Percentiles rank a stretch among this genome's conserved stretches.
Evolutionary conservation across 345 rosid genomes (phyloP).

Genomic region (Draba incana): DNA sequence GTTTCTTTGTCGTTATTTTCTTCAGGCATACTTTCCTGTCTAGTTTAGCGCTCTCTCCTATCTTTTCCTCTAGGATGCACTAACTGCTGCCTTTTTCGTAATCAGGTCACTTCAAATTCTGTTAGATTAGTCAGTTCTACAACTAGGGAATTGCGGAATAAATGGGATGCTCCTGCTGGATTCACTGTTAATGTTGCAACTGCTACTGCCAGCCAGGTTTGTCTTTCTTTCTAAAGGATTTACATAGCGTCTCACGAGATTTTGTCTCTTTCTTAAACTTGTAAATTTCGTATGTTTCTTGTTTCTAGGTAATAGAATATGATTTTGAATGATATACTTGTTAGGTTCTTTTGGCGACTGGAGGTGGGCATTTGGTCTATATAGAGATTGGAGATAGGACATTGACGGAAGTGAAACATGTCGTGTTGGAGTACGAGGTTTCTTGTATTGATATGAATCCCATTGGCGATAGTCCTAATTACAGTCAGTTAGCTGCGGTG

Average conservation of each 20-base stretch:
- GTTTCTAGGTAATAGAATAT: constrained; percentile 14
- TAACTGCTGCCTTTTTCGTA: constrained; percentile 25
- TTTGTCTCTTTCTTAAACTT: constrained; percentile 19
- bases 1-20: not conserved
- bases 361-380: constrained; percentile 92
- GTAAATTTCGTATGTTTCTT: not conserved
- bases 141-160: constrained; percentile 68
- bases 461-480: constrained; percentile 69
- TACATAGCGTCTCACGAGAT: not conserved
- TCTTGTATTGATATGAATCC: constrained; percentile 96
- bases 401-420: constrained; percentile 70
- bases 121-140: constrained; percentile 79
- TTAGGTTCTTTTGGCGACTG: constrained; percentile 94
- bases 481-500: constrained; percentile 89
- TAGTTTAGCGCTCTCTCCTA: constrained; percentile 1
- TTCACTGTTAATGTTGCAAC: constrained; percentile 90
- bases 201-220: constrained; percentile 92
- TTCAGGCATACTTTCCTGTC: constrained; percentile 5
- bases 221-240: constrained; percentile 15
- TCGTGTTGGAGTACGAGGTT: constrained; percentile 78
- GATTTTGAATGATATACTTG: constrained; percentile 24
- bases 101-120: constrained; percentile 87
- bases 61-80: constrained; percentile 7
- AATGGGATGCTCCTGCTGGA: constrained; percentile 82
- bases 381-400: constrained; percentile 86